phyloP scores from a whole-genome alignment of 1,284 basidiomycete species.

The Veloboletus limbatus region DNA sequence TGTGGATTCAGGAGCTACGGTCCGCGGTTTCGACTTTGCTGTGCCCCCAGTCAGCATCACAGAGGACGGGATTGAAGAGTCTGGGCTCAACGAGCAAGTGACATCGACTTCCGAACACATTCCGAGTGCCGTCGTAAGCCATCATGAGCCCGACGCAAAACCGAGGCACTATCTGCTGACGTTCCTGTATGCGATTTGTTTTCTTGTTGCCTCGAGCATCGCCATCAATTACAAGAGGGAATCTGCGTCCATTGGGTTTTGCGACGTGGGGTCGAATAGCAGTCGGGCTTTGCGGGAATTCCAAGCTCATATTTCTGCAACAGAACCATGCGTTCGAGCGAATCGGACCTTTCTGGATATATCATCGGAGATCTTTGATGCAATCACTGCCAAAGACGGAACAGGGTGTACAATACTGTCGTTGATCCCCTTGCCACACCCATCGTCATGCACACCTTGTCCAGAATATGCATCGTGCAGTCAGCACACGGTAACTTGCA shows the following conservation, averaged over 20 bases:
- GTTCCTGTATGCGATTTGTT: constrained; percentile 39
- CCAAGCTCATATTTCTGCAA: constrained; percentile 43
- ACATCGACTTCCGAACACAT: constrained; percentile 38
- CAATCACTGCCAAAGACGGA: constrained; percentile 34
- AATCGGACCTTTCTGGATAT: constrained; percentile 46
- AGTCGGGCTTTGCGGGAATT: constrained; percentile 59
- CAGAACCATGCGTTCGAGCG: constrained; percentile 59
- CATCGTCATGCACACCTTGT: constrained; percentile 79
- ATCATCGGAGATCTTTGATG: constrained; percentile 28
- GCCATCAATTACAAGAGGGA: constrained; percentile 59
- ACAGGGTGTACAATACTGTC: constrained; percentile 52
- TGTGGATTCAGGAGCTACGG: constrained; percentile 14
- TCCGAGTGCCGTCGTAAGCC: constrained; percentile 32
- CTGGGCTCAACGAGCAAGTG: constrained; percentile 17
- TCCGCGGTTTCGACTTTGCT: constrained; percentile 20
- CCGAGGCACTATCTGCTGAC: constrained; percentile 33
- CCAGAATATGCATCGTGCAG: constrained; percentile 79
- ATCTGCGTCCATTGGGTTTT: constrained; percentile 78
- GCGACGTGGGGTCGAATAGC: constrained; percentile 63
- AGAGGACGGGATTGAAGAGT: constrained; percentile 13
- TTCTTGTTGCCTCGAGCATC: constrained; percentile 41
- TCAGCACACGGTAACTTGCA: constrained; percentile 65
- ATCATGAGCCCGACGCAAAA: constrained; percentile 12
- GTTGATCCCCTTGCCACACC: constrained; percentile 56
- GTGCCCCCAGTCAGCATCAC: constrained; percentile 18